These are phyloP conservation scores for Diaporthe sp. DNA, from an alignment of 2,329 filamentous ascomycete genomes.

Conservation along the genomic window DNA sequence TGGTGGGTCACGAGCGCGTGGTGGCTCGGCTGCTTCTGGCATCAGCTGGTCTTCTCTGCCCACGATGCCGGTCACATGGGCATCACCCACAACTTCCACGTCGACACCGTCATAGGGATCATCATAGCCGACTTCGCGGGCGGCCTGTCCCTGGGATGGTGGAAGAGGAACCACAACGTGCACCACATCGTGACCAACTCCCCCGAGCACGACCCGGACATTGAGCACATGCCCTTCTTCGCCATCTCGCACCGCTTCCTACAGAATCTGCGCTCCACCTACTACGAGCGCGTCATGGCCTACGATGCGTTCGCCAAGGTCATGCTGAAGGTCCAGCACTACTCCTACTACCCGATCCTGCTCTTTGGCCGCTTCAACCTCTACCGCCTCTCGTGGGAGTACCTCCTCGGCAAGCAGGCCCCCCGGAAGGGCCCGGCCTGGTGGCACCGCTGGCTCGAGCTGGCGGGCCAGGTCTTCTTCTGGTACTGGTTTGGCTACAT, in stretches of 20 bases:
- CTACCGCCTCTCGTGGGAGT: slow-evolving; percentile 85
- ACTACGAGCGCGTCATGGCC: slow-evolving; percentile 84
- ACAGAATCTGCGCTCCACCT: slow-evolving; percentile 79
- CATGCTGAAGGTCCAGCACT: slow-evolving; percentile 81
- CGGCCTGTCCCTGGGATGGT: slow-evolving; percentile 93
- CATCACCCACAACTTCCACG: slow-evolving; percentile 90
- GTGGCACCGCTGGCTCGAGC: slow-evolving; percentile 88
- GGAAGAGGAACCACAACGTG: slow-evolving; percentile 96
- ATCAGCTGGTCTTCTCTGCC: slow-evolving; percentile 92
- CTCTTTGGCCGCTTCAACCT: slow-evolving; percentile 89
- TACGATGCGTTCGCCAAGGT: slow-evolving; percentile 83
- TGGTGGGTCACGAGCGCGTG: slow-evolving; percentile 80
- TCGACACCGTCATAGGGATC: slow-evolving; percentile 89
- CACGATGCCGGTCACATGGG: slow-evolving; percentile 98
- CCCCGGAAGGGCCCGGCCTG: slow-evolving; percentile 82
- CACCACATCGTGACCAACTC: slow-evolving; percentile 97
- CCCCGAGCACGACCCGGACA: slow-evolving; percentile 96
- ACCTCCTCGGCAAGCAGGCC: slow-evolving; percentile 78
- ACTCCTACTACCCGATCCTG: slow-evolving; percentile 87
- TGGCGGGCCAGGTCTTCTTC: slow-evolving; percentile 83
- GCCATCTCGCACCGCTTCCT: slow-evolving; percentile 88
- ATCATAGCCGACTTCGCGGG: slow-evolving; percentile 91
- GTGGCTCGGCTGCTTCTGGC: slow-evolving; percentile 89
- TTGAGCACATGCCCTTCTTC: slow-evolving; percentile 91
- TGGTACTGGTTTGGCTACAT: slow-evolving; percentile 90